Evolutionary conservation across 1,284 basidiomycete species (phyloP), one percentile per base, ranked within the genome.

Genomic region (Sporisorium scitamineum): DNA sequence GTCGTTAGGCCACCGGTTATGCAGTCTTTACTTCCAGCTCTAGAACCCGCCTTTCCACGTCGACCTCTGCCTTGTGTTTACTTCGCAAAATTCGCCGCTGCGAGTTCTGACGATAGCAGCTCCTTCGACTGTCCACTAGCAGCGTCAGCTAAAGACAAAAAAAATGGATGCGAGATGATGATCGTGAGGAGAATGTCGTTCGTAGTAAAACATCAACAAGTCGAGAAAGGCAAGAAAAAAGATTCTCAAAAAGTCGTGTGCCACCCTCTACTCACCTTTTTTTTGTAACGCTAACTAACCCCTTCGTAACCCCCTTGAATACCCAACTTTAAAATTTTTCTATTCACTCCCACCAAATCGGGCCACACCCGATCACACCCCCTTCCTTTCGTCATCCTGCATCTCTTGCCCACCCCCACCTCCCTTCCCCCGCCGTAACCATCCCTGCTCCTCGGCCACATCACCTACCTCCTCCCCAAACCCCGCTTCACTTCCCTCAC

Each of bases 351-450:
- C n/a, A 1, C 16, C 24, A 29, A 13, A 66, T 66, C 64, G 64
- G 64, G 64, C 26, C 3, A 11, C 22, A 0, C 55, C 55, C 55
- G 55, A 58, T 58, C 18, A 29, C 18, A 27, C 6, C 4, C 16
- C 18, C n/a, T n/a, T n/a, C 11, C 2, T 27, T 54, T 32, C 56
- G 64, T 66, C 57, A 66, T 60, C 27, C 42, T 66, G 64, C 64
- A 60, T 26, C 31, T 50, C n/a, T n/a, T n/a, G n/a, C n/a, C n/a
- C n/a, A n/a, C n/a, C n/a, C n/a, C n/a, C n/a, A 13, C 37, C 53
- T n/a, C 18, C 3, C 20, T 34, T 9, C 8, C 29, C 16, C 11
- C 14, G n/a, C n/a, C n/a, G n/a, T n/a, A 6, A 20, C 51, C 13
- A 32, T 5, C 32, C n/a, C 11, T 41, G 24, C 6, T 27, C 18